These are phyloP conservation scores for Selenicereus undatus DNA, from an alignment of 148 eudicot genomes.

Conservation along the genomic window DNA sequence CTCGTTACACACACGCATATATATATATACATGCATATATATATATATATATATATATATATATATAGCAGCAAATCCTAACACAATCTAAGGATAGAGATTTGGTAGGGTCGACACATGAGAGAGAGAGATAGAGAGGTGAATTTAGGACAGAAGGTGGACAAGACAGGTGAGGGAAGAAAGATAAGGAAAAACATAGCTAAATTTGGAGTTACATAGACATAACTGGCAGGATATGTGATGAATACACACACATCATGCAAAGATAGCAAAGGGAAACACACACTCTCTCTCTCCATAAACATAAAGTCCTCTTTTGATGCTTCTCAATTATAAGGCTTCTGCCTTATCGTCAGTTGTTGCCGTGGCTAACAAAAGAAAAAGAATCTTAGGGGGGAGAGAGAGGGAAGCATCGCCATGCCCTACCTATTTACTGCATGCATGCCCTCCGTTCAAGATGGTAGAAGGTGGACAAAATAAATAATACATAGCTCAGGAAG, in stretches of 20 bases:
- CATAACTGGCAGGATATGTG: background rate
- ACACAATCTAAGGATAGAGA: background rate
- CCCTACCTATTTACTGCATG: background rate
- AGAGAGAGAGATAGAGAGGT: background rate
- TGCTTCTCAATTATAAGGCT: background rate
- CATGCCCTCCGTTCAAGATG: background rate
- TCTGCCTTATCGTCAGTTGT: background rate
- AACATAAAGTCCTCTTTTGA: constrained; percentile 15
- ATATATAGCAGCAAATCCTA: background rate
- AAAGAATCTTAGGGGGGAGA: background rate
- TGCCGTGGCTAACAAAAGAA: background rate
- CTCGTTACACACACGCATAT: too few relatives aligned
- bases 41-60: too few relatives aligned
- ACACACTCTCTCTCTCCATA: background rate
- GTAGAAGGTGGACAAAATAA: too few relatives aligned
- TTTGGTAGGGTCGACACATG: background rate
- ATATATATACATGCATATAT: too few relatives aligned
- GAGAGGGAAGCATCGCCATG: constrained; percentile 1
- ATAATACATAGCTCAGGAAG: too few relatives aligned
- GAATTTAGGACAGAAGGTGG: background rate
- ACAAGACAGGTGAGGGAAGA: background rate
- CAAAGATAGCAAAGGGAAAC: background rate
- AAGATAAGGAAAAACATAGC: background rate
- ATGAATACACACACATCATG: background rate
- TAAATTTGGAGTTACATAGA: constrained; percentile 1